phyloP scores from a whole-genome alignment of 2,329 filamentous ascomycete species.

The Cercospora berteroae region DNA sequence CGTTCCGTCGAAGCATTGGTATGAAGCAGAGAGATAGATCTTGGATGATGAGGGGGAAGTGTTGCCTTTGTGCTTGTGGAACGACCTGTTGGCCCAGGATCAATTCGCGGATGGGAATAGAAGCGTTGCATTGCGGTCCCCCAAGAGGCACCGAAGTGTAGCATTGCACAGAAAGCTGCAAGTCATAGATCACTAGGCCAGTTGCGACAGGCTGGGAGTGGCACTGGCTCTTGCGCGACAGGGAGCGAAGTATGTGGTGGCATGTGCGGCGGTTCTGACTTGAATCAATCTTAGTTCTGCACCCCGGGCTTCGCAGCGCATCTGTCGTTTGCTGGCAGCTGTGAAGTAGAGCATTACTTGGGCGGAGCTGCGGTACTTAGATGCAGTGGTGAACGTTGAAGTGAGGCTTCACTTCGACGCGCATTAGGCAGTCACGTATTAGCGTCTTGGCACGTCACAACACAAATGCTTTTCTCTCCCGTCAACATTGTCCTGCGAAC shows the following conservation, averaged over 20 bases:
- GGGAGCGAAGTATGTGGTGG: background rate
- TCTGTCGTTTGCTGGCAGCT: background rate
- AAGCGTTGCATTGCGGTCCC: background rate
- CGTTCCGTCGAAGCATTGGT: background rate
- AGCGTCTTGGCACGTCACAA: background rate
- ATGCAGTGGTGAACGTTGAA: background rate
- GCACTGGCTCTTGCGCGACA: background rate
- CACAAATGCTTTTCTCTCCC: background rate
- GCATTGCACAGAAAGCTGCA: background rate
- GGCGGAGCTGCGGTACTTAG: background rate
- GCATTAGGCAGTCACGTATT: background rate
- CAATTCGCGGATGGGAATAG: background rate
- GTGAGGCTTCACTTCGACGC: background rate
- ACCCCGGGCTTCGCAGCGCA: background rate
- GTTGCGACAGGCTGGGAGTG: background rate
- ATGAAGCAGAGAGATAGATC: background rate
- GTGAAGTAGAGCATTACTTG: background rate
- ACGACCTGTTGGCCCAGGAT: background rate
- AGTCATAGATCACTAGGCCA: background rate
- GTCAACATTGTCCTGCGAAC: background rate
- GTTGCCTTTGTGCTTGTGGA: background rate
- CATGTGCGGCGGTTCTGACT: background rate
- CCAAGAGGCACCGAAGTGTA: background rate
- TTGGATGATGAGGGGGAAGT: background rate
- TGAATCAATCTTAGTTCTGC: background rate